These are phyloP conservation scores for Syzygium malaccense DNA, from an alignment of 441 rosid species.

Conservation along the genomic window DNA sequence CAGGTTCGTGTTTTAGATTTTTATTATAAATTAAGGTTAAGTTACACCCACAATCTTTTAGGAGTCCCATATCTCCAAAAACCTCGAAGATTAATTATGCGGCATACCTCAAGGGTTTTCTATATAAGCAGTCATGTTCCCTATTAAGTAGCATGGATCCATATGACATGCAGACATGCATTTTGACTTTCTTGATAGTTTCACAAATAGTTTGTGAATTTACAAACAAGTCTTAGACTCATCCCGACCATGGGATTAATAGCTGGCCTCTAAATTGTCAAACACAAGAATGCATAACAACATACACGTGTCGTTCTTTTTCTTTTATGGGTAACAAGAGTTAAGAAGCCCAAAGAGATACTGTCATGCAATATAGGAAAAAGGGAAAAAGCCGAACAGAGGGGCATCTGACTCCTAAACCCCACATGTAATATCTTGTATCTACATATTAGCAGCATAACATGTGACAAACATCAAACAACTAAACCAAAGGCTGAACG, in stretches of 20 bases:
- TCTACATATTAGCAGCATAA: not conserved
- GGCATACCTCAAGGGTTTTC: not conserved
- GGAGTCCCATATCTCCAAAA: too few relatives aligned
- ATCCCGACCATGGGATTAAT: not conserved
- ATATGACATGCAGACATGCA: not conserved
- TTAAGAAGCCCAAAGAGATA: too few relatives aligned
- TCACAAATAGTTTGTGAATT: not conserved
- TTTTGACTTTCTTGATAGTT: not conserved
- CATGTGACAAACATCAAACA: not conserved
- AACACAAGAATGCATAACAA: not conserved
- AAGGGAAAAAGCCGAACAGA: not conserved
- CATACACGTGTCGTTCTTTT: not conserved
- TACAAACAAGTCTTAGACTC: not conserved
- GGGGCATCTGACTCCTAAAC: not conserved
- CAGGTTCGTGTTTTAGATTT: too few relatives aligned
- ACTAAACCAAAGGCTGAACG: not conserved
- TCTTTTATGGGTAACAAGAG: too few relatives aligned
- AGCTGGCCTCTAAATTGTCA: not conserved
- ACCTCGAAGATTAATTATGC: too few relatives aligned
- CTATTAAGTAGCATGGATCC: not conserved
- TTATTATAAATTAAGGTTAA: too few relatives aligned
- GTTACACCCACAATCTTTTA: too few relatives aligned
- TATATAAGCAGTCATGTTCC: not conserved
- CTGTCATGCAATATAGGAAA: not conserved
- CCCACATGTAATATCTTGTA: not conserved